phyloP scores from a whole-genome alignment of 75 land plant genomes.

The Ceratopteris richardii region DNA sequence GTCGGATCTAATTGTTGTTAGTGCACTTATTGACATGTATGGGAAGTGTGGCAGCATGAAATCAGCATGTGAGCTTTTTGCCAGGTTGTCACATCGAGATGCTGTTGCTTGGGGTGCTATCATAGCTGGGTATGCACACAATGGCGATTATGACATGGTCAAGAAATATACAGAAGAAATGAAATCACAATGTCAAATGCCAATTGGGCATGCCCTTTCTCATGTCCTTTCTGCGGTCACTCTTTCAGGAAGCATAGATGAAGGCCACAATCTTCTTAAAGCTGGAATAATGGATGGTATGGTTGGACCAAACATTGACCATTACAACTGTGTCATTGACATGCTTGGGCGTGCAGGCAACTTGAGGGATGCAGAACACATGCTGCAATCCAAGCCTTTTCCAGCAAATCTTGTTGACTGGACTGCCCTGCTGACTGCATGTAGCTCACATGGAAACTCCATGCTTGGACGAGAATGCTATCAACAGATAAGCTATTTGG shows the following conservation, averaged over 20 bases:
- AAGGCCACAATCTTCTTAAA: slow-evolving; percentile 36
- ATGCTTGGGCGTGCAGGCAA: slow-evolving; percentile 59
- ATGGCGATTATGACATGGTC: slow-evolving; percentile 45
- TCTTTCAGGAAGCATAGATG: slow-evolving; percentile 60
- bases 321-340: slow-evolving; percentile 64
- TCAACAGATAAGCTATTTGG: slow-evolving; percentile 36
- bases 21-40: slow-evolving; percentile 71
- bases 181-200: slow-evolving; percentile 25
- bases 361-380: slow-evolving; percentile 36
- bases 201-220: slow-evolving; percentile 53
- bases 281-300: slow-evolving; percentile 33
- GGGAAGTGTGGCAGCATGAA: slow-evolving; percentile 41
- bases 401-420: slow-evolving; percentile 38
- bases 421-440: slow-evolving; percentile 56
- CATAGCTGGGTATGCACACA: slow-evolving; percentile 66
- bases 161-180: slow-evolving; percentile 33
- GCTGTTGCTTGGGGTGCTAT: slow-evolving; percentile 67
- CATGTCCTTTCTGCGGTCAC: slow-evolving; percentile 64
- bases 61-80: slow-evolving; percentile 43
- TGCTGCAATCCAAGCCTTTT: slow-evolving; percentile 42
- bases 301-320: slow-evolving; percentile 39
- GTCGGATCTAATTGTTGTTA: slow-evolving; percentile 17
- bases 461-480: slow-evolving; percentile 40
- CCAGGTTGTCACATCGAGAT: slow-evolving; percentile 38
- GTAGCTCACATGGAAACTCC: slow-evolving; percentile 47